These are phyloP conservation scores for Cyclocybe aegerita DNA, from an alignment of 768 basidiomycete genomes.

Conservation along the genomic window DNA sequence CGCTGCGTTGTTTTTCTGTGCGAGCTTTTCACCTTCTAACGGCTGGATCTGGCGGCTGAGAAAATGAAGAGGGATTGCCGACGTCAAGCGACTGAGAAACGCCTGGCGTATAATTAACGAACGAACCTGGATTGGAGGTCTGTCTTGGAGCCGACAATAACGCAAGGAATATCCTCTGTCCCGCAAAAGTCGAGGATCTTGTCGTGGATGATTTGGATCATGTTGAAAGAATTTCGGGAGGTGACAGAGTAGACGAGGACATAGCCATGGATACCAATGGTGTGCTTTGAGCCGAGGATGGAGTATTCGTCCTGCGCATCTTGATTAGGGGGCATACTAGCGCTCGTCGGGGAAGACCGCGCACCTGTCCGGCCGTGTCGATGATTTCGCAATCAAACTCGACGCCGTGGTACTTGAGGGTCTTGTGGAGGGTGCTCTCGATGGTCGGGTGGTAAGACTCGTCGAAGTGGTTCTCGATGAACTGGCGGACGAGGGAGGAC, in stretches of 20 bases:
- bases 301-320: constrained; percentile 81
- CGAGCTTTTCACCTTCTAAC: constrained; percentile 69
- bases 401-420: constrained; percentile 71
- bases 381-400: constrained; percentile 93
- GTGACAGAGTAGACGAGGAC: constrained; percentile 92
- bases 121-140: constrained; percentile 77
- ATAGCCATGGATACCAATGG: constrained; percentile 92
- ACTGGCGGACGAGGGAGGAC: constrained; percentile 86
- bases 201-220: constrained; percentile 88
- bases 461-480: constrained; percentile 82
- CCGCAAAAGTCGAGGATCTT: constrained; percentile 90
- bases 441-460: constrained; percentile 93
- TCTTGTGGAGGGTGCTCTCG: constrained; percentile 76
- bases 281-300: constrained; percentile 84
- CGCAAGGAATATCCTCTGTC: constrained; percentile 78
- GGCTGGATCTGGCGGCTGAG: constrained; percentile 63
- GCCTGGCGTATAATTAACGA: constrained; percentile 4
- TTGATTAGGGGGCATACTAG: constrained; percentile 6
- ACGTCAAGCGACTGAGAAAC: constrained; percentile 21
- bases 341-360: constrained; percentile 19
- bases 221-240: constrained; percentile 83
- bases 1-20: constrained; percentile 64
- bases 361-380: constrained; percentile 92
- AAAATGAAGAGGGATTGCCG: constrained; percentile 1
- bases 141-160: constrained; percentile 87